Base-by-base conservation (phyloP, 768 basidiomycete genomes). In the Suillus fuscotomentosus region DNA sequence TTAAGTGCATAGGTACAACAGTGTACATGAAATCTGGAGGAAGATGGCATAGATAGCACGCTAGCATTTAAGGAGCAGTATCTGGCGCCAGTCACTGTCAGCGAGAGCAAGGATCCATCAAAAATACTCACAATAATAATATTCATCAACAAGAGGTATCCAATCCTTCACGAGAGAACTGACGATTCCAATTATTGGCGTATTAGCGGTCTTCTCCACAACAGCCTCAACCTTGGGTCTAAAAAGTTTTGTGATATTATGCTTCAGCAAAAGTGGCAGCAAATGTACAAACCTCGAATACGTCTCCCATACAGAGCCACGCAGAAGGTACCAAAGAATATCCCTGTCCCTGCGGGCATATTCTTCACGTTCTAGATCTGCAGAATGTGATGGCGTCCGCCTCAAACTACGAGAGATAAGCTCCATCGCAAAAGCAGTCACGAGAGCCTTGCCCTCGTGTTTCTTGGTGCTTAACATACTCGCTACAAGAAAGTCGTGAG, bases 91-190 rank as follows among this genome's bases (percentile, higher is more conserved):
- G 50, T 57, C 17, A 17, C 50, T 56, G 42, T 68, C 38, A 69
- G 61, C 34, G 55, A 39, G 17, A 47, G 9, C 47, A 43, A 55
- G 45, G 22, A 31, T 14, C 10, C 47, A 51, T 43, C 31, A 31
- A 27, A 10, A 50, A n/a, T 31, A 65, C 93, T 65, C 71, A 93
- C 93, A 95, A 82, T 95, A 95, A 79, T 95, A 89, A 78, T 95
- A 95, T 72, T 92, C 91, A 73, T 95, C 87, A 65, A 95, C 91
- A 73, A 95, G 78, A 22, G 92, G 94, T 67, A 95, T 86, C 93
- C 94, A 95, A 70, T 94, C 92, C 67, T 86, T 88, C 64, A 92
- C 73, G 64, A 95, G 77, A 31, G 87, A 84, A 67, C 91, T 82
- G 47, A 92, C 75, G 56, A 93, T 72, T n/a, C 88, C 85, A 34